Conservation (phyloP, 1,284 basidiomycete genomes). For the Schizophyllum commune region DNA sequence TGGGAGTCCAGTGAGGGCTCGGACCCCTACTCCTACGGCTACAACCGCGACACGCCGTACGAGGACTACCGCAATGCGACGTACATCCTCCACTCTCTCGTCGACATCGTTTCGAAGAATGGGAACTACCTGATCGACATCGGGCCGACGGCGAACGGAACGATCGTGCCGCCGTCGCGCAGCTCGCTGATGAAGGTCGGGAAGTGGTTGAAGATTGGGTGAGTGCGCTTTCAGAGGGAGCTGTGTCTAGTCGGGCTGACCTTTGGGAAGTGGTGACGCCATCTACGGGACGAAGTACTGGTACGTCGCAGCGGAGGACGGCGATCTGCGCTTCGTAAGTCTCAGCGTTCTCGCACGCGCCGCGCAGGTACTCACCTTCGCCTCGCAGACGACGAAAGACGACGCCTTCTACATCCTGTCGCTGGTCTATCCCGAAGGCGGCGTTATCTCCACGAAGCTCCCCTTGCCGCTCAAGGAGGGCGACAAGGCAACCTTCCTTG, state of each 20-base stretch:
- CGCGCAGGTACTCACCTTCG: slow-evolving; percentile 48
- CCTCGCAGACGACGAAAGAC: slow-evolving; percentile 14
- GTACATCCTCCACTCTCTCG: slow-evolving; percentile 40
- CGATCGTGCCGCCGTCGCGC: slow-evolving; percentile 38
- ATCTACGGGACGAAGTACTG: slow-evolving; percentile 22
- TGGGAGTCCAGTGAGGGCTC: slow-evolving; percentile 55
- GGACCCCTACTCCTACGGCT: slow-evolving; percentile 39
- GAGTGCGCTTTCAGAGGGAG: too few species aligned
- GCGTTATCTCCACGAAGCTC: slow-evolving; percentile 29
- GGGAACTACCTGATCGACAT: slow-evolving; percentile 49
- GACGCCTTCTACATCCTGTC: slow-evolving; percentile 45
- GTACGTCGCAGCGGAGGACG: slow-evolving; percentile 32
- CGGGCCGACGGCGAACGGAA: slow-evolving; percentile 46
- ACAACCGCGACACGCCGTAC: slow-evolving; percentile 33
- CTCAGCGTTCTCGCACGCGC: slow-evolving; percentile 32
- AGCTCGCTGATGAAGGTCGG: slow-evolving; percentile 42
- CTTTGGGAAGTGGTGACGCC: not conserved
- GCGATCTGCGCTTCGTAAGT: slow-evolving; percentile 13
- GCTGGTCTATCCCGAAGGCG: slow-evolving; percentile 27
- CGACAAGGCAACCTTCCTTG: slow-evolving; percentile 36
- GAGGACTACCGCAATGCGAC: slow-evolving; percentile 42
- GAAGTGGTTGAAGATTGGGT: slow-evolving; percentile 40
- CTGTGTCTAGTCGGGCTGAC: too few species aligned
- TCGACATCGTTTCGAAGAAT: slow-evolving; percentile 50
- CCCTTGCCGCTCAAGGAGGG: slow-evolving; percentile 37